Conservation (phyloP, 1,284 basidiomycete genomes). For the Coniophora puteana region DNA sequence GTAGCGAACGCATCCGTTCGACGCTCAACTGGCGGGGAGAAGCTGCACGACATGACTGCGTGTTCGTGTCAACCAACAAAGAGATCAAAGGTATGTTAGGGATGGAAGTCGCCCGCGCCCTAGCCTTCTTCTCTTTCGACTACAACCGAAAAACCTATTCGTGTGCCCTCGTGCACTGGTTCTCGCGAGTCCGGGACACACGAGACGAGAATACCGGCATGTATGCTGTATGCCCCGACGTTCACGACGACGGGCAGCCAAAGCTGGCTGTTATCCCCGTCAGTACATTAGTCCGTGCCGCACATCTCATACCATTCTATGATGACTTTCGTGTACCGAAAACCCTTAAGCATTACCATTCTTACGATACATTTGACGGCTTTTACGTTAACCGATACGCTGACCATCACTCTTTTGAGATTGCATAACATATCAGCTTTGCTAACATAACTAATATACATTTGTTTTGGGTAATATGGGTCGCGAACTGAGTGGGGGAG, state of each 20-base stretch:
- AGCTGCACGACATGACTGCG: constrained; percentile 17
- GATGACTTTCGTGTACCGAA: not conserved
- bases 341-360: not conserved
- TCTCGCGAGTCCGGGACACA: not conserved
- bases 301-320: not conserved
- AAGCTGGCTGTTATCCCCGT: constrained; percentile 11
- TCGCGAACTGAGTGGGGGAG: too few species aligned
- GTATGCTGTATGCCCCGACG: not conserved
- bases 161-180: constrained; percentile 17
- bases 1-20: constrained; percentile 11
- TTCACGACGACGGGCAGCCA: not conserved
- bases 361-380: not conserved
- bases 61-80: constrained; percentile 15
- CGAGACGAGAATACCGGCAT: constrained; percentile 1
- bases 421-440: too few species aligned
- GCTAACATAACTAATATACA: too few species aligned
- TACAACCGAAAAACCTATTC: constrained; percentile 13
- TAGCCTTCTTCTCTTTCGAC: constrained; percentile 18
- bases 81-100: constrained; percentile 13
- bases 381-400: not conserved
- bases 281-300: not conserved
- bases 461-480: not conserved
- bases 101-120: constrained; percentile 16
- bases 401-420: constrained; percentile 1
- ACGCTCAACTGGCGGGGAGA: constrained; percentile 6